Evolutionary conservation across 2,329 filamentous ascomycete genomes (phyloP), one percentile per base, ranked within the genome.

Genomic region (Helotiales sp.): DNA sequence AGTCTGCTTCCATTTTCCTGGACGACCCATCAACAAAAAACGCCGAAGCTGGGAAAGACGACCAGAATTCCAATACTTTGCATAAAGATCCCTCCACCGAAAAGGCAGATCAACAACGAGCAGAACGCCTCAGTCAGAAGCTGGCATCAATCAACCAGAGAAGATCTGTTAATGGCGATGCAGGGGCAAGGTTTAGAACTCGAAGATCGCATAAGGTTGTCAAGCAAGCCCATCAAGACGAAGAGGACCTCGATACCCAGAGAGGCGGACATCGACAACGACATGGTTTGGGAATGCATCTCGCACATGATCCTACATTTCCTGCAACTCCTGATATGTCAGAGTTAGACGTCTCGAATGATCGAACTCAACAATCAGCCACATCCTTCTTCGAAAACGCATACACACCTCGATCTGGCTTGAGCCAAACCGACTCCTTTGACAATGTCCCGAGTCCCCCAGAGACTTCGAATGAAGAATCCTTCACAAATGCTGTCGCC

Each of bases 401-500:
- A 69, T 72, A 79, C 60, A 79, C 77, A 1, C 73, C 77, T 0
- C 79, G 81, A 31, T 76, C 77, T 7, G 74, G 74, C 29, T 30
- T 65, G 15, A 86, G 83, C 63, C 66, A 69, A 36, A 67, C 62
- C 29, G 62, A 64, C n/a, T 66, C 69, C 5, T 70, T 69, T 36
- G 65, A 68, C n/a, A 64, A 68, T 30, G 54, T 46, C 17, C 49
- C 44, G 34, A 67, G 62, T 33, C 63, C 61, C 31, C 57, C 62
- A 19, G 61, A 65, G 9, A 54, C 30, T 30, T 24, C 40, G 3
- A 59, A 57, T 19, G 80, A 83, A 56, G 85, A 84, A 10, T 76
- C 83, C 31, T 88, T 89, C 66, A 57, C 66, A 65, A 81, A 78
- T 69, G 85, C 80, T 59, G 84, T 87, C 50, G 87, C 89, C 52